A percentile compares a stretch with the other conserved stretches of the same genome.
phyloP scores from a whole-genome alignment of 1,284 basidiomycete genomes.

The Anthracocystis setariae region DNA sequence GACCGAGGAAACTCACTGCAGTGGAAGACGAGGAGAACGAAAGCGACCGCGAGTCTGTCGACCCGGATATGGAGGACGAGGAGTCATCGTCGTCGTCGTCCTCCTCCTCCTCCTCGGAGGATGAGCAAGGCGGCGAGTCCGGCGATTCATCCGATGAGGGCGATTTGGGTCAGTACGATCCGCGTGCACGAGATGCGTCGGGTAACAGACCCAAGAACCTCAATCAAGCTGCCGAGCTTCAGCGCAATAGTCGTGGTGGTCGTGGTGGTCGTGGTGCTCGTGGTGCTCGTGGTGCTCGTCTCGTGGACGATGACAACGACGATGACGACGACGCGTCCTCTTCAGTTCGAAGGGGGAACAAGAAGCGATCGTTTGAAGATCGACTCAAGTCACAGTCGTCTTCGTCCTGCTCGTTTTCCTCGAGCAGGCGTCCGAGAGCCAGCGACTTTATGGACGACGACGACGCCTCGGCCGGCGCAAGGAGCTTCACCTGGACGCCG shows the following conservation, averaged over 20 bases:
- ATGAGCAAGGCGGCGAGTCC: constrained; percentile 49
- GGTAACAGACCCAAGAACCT: constrained; percentile 70
- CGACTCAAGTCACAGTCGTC: constrained; percentile 27
- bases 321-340: constrained; percentile 16
- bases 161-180: constrained; percentile 50
- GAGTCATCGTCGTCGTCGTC: too few species aligned
- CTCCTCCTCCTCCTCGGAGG: constrained; percentile 7
- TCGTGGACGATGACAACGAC: constrained; percentile 48
- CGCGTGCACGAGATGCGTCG: constrained; percentile 58
- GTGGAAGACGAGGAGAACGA: constrained; percentile 88
- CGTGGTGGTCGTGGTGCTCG: constrained; percentile 46
- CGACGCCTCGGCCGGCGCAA: constrained; percentile 13
- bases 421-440: constrained; percentile 21
- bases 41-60: constrained; percentile 78
- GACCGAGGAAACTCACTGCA: constrained; percentile 73
- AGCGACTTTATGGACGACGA: constrained; percentile 42
- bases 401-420: not conserved
- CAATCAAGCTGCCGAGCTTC: constrained; percentile 64
- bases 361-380: constrained; percentile 46
- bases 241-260: constrained; percentile 62
- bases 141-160: constrained; percentile 70
- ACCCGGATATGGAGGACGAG: constrained; percentile 59
- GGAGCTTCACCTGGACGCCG: constrained; percentile 56
- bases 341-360: constrained; percentile 27
- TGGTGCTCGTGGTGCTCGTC: constrained; percentile 26